Evolutionary conservation across 257 asterid genomes (phyloP), one percentile per base, ranked within the genome.

Genomic region (Verbena officinalis): DNA sequence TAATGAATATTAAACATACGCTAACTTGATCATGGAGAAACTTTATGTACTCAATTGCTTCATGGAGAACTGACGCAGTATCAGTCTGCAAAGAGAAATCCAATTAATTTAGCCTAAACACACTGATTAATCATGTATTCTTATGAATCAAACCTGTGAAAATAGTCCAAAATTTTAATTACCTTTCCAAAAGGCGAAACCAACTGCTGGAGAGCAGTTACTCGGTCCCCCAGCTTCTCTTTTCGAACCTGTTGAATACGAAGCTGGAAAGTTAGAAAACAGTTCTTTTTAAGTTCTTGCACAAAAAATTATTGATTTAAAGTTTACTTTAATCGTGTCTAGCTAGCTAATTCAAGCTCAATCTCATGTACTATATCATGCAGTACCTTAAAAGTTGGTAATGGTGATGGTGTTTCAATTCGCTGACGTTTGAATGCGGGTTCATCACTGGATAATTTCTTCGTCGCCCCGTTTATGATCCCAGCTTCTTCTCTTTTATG

Each of bases 341-440:
- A n/a, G n/a, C n/a, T n/a, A n/a, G n/a, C n/a, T n/a, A n/a, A n/a
- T n/a, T n/a, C n/a, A n/a, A n/a, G n/a, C n/a, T n/a, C n/a, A n/a
- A n/a, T n/a, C n/a, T n/a, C n/a, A n/a, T n/a, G n/a, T n/a, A n/a
- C n/a, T n/a, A n/a, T n/a, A n/a, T n/a, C n/a, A n/a, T n/a, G n/a
- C n/a, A n/a, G n/a, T 55, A 73, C 95, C 96, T 88, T 89, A 69
- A 91, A 86, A 38, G 95, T 80, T 67, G 96, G 97, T 16, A 82
- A 65, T 73, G 95, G 78, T 2, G 96, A 82, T 55, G 95, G 91
- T 15, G 93, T 90, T 72, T 83, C 94, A 0, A 79, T 72, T 53
- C 95, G 17, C 0, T 81, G 74, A 17, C 95, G 86, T 70, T 88
- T 87, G 21, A 68, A 54, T 59, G 80, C 39, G 4, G 84, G 69